Percentiles rank a stretch among this genome's conserved stretches.
Evolutionary conservation across 805 yeast species (phyloP).

Genomic region (Saccharomycopsis fermentans): DNA sequence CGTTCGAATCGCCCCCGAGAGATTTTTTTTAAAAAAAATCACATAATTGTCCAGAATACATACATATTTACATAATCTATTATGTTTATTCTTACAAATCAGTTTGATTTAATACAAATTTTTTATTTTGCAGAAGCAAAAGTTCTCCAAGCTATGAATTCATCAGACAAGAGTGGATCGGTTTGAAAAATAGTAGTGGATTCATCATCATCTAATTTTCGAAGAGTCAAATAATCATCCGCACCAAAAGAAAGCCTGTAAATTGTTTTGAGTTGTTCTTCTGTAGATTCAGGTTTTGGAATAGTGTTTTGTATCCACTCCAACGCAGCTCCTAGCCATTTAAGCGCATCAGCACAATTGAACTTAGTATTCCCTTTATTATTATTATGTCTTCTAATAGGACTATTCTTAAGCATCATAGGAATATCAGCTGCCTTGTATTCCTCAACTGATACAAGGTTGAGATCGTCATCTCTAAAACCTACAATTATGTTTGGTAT

Average conservation of each 20-base stretch:
- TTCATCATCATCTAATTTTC: constrained; percentile 32
- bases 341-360: constrained; percentile 68
- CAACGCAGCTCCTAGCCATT: constrained; percentile 76
- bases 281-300: constrained; percentile 38
- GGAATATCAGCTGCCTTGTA: constrained; percentile 76
- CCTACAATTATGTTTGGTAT: constrained; percentile 76
- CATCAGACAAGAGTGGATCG: constrained; percentile 36
- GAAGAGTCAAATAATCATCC: constrained; percentile 35
- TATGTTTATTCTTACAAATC: not conserved
- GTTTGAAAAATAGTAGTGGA: constrained; percentile 30
- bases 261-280: constrained; percentile 26
- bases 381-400: constrained; percentile 26
- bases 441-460: constrained; percentile 62
- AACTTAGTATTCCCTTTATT: constrained; percentile 35
- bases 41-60: no score
- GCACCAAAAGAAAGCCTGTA: constrained; percentile 51
- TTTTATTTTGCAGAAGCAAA: constrained; percentile 5
- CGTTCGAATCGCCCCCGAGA: constrained; percentile 24
- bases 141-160: constrained; percentile 46
- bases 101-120: constrained; percentile 3
- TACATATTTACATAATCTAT: no score
- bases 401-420: constrained; percentile 44
- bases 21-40: constrained; percentile 2
- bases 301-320: constrained; percentile 61
- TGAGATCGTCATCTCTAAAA: constrained; percentile 63